phyloP scores from a whole-genome alignment of 2,329 filamentous ascomycete species.

The Didymellaceae sp. region DNA sequence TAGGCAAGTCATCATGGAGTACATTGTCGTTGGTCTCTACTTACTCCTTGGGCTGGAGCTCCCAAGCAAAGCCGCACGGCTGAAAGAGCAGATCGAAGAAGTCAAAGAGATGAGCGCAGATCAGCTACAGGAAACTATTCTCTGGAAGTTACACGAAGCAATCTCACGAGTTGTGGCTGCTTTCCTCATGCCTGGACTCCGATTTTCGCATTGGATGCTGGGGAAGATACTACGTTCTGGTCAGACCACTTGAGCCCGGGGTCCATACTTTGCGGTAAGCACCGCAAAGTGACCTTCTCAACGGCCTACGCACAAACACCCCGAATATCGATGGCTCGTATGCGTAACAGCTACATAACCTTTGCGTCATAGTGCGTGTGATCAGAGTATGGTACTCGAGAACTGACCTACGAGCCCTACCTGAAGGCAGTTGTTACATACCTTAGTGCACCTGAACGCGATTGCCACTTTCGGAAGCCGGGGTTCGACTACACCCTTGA shows the following conservation, averaged over 20 bases:
- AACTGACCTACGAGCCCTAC: too few species aligned
- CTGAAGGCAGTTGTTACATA: too few species aligned
- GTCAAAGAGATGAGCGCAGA: constrained; percentile 37
- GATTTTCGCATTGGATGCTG: constrained; percentile 44
- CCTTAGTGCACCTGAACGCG: too few species aligned
- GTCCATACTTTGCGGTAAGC: background rate
- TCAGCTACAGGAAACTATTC: constrained; percentile 36
- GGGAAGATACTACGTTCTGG: constrained; percentile 39
- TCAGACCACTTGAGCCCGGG: constrained; percentile 2
- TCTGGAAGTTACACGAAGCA: constrained; percentile 44
- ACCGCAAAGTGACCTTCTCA: too few species aligned
- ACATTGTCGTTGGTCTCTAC: constrained; percentile 42
- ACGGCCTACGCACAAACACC: too few species aligned
- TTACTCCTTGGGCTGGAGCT: constrained; percentile 40
- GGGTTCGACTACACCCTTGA: too few species aligned
- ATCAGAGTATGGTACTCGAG: too few species aligned
- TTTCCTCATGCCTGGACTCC: constrained; percentile 40
- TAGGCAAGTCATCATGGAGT: constrained; percentile 48
- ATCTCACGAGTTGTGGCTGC: constrained; percentile 37
- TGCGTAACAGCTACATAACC: too few species aligned
- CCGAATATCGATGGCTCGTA: too few species aligned
- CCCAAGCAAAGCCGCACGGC: constrained; percentile 39
- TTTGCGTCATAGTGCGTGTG: too few species aligned
- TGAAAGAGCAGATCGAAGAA: constrained; percentile 39
- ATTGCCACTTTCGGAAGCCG: too few species aligned